Percentiles rank a stretch among this genome's conserved stretches.
Conservation (phyloP, 1,284 basidiomycete species). For the Kalmanozyma brasiliensis region DNA sequence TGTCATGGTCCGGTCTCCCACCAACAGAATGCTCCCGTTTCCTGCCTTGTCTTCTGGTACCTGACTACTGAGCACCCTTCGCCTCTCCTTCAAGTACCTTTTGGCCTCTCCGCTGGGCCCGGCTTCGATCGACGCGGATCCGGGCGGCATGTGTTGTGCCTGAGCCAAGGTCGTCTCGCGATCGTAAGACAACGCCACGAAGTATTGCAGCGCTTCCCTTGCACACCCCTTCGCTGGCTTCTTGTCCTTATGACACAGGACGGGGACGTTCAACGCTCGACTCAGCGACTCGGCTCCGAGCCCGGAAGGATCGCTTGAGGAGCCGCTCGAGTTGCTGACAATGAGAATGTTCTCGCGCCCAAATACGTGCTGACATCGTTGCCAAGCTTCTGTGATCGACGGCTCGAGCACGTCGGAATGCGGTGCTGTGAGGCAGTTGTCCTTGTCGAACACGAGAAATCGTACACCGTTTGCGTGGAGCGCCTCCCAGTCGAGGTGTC, state of each 20-base stretch:
- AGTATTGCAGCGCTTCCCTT: conserved; percentile 75
- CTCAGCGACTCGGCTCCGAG: conserved; percentile 88
- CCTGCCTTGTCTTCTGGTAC: conserved; percentile 73
- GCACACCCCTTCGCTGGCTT: conserved; percentile 80
- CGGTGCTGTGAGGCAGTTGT: conserved; percentile 80
- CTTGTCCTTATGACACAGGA: conserved; percentile 79
- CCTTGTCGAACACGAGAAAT: conserved; percentile 93
- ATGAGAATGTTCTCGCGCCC: conserved; percentile 83
- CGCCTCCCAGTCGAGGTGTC: conserved; percentile 84
- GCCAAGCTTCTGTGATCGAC: conserved; percentile 77
- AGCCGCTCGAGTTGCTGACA: conserved; percentile 93
- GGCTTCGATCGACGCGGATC: conserved; percentile 24
- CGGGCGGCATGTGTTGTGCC: conserved; percentile 44
- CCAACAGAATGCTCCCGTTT: conserved; percentile 74
- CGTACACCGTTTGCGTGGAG: conserved; percentile 81
- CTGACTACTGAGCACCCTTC: conserved; percentile 67
- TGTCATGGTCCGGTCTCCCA: conserved; percentile 91
- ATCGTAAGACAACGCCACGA: conserved; percentile 58
- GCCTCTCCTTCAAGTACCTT: conserved; percentile 26
- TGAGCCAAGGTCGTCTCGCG: conserved; percentile 60
- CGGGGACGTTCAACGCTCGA: conserved; percentile 79
- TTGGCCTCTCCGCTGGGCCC: conserved; percentile 28
- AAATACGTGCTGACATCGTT: conserved; percentile 78
- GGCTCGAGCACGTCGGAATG: conserved; percentile 54
- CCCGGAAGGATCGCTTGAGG: conserved; percentile 80